Percentiles rank a stretch among this genome's conserved stretches.
Evolutionary conservation across 129 eudicot genomes (phyloP).

Genomic region (Artemisia argyi): DNA sequence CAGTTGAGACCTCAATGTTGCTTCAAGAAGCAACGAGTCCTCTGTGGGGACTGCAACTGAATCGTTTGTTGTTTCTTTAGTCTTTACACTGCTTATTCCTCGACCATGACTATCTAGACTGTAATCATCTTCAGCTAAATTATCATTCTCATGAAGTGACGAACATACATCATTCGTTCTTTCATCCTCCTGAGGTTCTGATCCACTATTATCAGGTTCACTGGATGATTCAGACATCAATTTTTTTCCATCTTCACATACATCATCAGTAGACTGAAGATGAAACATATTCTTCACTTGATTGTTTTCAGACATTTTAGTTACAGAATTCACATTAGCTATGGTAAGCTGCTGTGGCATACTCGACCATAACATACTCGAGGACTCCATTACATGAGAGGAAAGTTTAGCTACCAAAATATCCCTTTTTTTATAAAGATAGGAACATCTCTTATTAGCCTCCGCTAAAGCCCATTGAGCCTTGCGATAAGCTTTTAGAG

Average conservation of each 20-base stretch:
- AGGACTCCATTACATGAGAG: conserved; percentile 49
- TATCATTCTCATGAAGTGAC: conserved; percentile 24
- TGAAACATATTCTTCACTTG: conserved; percentile 24
- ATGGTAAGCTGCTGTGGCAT: conserved; percentile 35
- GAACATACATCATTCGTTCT: conserved; percentile 32
- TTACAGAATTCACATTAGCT: conserved; percentile 32
- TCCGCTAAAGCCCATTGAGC: conserved; percentile 71
- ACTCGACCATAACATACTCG: conserved; percentile 44
- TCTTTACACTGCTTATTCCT: conserved; percentile 33
- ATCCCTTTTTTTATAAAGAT: conserved; percentile 60
- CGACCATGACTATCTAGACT: conserved; percentile 29
- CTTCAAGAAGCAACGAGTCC: conserved; percentile 76
- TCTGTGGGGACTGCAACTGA: conserved; percentile 39
- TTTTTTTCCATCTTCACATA: conserved; percentile 26
- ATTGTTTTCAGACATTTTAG: conserved; percentile 36
- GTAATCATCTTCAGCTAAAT: conserved; percentile 47
- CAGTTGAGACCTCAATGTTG: conserved; percentile 76
- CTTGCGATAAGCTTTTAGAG: conserved; percentile 66
- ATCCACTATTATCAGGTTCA: conserved; percentile 58
- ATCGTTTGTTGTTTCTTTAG: conserved; percentile 27
- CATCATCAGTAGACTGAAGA: conserved; percentile 27
- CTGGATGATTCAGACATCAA: conserved; percentile 43
- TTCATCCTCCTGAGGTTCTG: conserved; percentile 45
- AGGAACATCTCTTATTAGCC: conserved; percentile 69
- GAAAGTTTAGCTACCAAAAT: conserved; percentile 50